Base-by-base conservation (phyloP, 768 basidiomycete species). In the Hemileccinum rubropunctum region DNA sequence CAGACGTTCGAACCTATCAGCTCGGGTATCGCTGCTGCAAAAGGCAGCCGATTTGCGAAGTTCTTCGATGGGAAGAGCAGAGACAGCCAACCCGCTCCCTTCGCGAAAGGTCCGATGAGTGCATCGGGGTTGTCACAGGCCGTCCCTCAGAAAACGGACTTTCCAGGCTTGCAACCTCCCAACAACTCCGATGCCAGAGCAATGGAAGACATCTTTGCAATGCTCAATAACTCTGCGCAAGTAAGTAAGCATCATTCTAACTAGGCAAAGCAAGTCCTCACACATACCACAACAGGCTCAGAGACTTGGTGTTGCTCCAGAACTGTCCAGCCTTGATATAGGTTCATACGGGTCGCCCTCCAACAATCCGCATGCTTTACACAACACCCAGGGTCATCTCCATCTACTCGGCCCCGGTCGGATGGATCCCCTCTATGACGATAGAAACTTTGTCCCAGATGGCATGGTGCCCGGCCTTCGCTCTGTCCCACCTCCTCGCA, bases 391-490 rank as follows among this genome's bases (percentile, higher is more conserved):
- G 15, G 72, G 74, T 27, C 68, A 74, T 21, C 67, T 71, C 21
- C 61, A 70, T n/a, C 56, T 66, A 6, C 67, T 71, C 14, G 71
- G 67, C 44, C 76, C 72, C 12, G 33, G 59, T 57, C 83, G 84
- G 20, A 71, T 85, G 35, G 88, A 90, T 36, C 66, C 86, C 3
- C 63, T 89, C 28, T 88, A 88, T 60, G 86, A 91, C 45, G 88
- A 88, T 58, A 77, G 88, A 54, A 81, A 76, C 57, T 92, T 92
- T 57, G 79, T 88, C 21, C 87, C 90, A 10, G 88, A 92, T 68
- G 87, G 86, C 26, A 82, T 92, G 80, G 90, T 92, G 14, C 89
- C 91, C 21, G 91, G 89, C 9, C 76, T 92, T 28, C 83, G 90
- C 34, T 77, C 84, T 27, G 77, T 76, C 34, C 81, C 79, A 41